phyloP scores from a whole-genome alignment of 257 asterid species.

The Misopates orontium region DNA sequence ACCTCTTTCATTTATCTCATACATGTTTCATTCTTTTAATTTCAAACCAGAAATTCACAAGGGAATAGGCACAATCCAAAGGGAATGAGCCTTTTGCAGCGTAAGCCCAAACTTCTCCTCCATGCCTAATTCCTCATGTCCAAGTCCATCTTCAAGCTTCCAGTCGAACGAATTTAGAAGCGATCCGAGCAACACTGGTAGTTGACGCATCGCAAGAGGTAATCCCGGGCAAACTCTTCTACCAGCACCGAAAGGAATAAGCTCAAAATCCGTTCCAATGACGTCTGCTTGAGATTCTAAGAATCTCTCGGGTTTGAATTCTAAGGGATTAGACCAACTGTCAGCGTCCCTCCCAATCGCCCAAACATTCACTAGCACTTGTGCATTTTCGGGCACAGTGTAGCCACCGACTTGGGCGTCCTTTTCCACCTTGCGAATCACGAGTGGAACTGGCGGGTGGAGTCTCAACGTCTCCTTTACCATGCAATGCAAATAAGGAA shows the following conservation, averaged over 20 bases:
- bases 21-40: no score
- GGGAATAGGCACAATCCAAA: slow-evolving; percentile 41
- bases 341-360: slow-evolving; percentile 63
- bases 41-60: no score
- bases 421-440: slow-evolving; percentile 45
- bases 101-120: slow-evolving; percentile 65
- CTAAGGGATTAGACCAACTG: slow-evolving; percentile 49
- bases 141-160: slow-evolving; percentile 46
- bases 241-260: slow-evolving; percentile 75
- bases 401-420: slow-evolving; percentile 48
- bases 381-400: slow-evolving; percentile 44
- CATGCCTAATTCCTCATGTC: slow-evolving; percentile 51
- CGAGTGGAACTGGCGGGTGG: slow-evolving; percentile 71
- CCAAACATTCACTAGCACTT: slow-evolving; percentile 57
- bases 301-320: slow-evolving; percentile 68
- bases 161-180: slow-evolving; percentile 63
- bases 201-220: slow-evolving; percentile 44
- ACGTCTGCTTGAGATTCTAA: slow-evolving; percentile 44
- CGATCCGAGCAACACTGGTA: slow-evolving; percentile 61
- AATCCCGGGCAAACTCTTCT: slow-evolving; percentile 71
- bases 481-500: slow-evolving; percentile 42
- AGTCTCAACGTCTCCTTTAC: slow-evolving; percentile 57
- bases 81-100: slow-evolving; percentile 49
- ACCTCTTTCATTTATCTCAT: no score
- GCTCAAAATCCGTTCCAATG: slow-evolving; percentile 3